A percentile compares a stretch with the other conserved stretches of the same genome.
These are phyloP conservation scores for Begonia fuchsioides DNA, from an alignment of 306 rosid genomes.

Conservation along the genomic window DNA sequence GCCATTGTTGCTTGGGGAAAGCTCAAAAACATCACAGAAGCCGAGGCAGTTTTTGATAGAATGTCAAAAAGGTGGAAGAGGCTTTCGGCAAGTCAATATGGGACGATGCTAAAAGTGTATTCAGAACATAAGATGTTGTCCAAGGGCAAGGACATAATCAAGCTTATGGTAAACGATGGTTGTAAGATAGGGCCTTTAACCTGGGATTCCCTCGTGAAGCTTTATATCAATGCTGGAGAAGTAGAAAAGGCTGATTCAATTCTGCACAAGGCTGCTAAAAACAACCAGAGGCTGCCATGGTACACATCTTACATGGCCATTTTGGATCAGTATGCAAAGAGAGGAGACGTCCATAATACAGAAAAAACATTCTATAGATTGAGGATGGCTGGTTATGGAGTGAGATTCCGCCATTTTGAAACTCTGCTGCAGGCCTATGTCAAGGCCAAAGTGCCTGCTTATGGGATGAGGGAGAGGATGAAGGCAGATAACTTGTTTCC, in stretches of 20 bases:
- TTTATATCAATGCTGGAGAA: slow-evolving; percentile 54
- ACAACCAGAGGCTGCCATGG: slow-evolving; percentile 35
- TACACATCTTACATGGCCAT: slow-evolving; percentile 28
- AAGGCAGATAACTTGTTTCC: slow-evolving; percentile 48
- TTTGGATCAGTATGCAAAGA: slow-evolving; percentile 48
- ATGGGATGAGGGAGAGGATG: slow-evolving; percentile 77
- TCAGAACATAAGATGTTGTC: slow-evolving; percentile 39
- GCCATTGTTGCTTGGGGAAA: slow-evolving; percentile 78
- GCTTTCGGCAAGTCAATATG: slow-evolving; percentile 26
- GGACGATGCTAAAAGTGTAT: slow-evolving; percentile 47
- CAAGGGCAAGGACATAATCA: slow-evolving; percentile 64
- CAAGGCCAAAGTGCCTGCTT: slow-evolving; percentile 59
- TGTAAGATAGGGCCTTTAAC: slow-evolving; percentile 39
- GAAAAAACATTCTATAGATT: slow-evolving; percentile 54
- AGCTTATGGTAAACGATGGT: slow-evolving; percentile 47
- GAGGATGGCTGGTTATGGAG: slow-evolving; percentile 42
- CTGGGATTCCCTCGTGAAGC: slow-evolving; percentile 65
- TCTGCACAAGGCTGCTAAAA: slow-evolving; percentile 42
- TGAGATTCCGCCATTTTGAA: slow-evolving; percentile 28
- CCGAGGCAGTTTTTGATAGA: slow-evolving; percentile 54
- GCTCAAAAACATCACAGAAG: slow-evolving; percentile 58
- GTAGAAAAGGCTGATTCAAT: slow-evolving; percentile 67
- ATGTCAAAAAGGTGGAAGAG: slow-evolving; percentile 27
- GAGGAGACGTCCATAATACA: slow-evolving; percentile 67
- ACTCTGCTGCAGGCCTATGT: slow-evolving; percentile 47